These are phyloP conservation scores for Oemleria cerasiformis DNA, from an alignment of 306 rosid species.

Conservation along the genomic window DNA sequence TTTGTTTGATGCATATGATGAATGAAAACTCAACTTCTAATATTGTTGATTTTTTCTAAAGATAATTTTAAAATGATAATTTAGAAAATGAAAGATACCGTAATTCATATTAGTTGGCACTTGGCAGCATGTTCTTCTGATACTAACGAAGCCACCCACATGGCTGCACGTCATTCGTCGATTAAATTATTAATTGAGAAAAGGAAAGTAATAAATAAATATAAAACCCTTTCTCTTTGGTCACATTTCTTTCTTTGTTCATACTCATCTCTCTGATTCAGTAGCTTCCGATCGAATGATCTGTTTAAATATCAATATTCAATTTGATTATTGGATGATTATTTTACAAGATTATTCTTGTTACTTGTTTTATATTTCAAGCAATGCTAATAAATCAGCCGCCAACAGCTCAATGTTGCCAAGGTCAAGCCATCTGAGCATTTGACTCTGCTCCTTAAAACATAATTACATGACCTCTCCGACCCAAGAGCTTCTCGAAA, in stretches of 20 bases:
- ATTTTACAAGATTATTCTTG: background rate
- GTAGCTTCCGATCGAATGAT: background rate
- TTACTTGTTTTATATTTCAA: background rate
- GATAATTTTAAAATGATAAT: too few species aligned
- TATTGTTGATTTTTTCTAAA: too few species aligned
- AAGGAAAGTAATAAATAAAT: background rate
- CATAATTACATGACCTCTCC: background rate
- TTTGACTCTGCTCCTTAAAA: background rate
- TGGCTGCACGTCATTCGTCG: background rate
- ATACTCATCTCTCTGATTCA: too few species aligned
- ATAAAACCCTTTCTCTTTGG: background rate
- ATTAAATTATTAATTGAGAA: background rate
- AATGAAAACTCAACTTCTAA: too few species aligned
- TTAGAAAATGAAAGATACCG: too few species aligned
- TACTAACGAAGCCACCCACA: background rate
- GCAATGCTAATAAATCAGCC: background rate
- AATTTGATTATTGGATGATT: background rate
- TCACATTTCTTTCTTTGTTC: background rate
- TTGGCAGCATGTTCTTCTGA: background rate
- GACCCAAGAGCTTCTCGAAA: background rate
- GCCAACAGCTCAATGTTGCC: constrained; percentile 1
- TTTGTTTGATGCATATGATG: too few species aligned
- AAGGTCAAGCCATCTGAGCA: background rate
- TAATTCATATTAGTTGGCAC: background rate
- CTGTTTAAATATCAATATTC: background rate